phyloP scores from a whole-genome alignment of 169 alveolate species.

The Cryptosporidium ubiquitum region DNA sequence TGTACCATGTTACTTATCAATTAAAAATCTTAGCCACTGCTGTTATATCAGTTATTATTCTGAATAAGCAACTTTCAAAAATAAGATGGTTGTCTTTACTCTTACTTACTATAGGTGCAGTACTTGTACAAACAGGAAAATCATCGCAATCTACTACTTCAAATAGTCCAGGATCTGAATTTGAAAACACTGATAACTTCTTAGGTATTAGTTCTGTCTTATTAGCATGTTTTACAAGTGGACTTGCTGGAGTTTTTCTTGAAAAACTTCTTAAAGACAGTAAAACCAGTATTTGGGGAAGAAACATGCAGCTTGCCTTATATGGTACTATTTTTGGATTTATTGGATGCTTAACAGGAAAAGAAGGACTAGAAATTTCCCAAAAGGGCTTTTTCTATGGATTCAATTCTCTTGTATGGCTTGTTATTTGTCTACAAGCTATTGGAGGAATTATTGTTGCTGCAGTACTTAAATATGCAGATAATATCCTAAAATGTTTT shows the following conservation, averaged over 20 bases:
- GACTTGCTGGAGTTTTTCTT: slow-evolving; percentile 82
- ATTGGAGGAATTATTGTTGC: slow-evolving; percentile 86
- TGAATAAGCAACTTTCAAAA: slow-evolving; percentile 63
- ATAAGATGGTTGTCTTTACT: slow-evolving; percentile 76
- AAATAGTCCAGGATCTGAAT: background rate
- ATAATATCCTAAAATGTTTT: slow-evolving; percentile 82
- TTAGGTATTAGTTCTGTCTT: slow-evolving; percentile 83
- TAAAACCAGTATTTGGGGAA: slow-evolving; percentile 78
- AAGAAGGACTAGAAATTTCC: slow-evolving; percentile 70
- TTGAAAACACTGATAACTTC: background rate
- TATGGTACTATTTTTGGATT: slow-evolving; percentile 77
- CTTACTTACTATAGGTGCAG: slow-evolving; percentile 77
- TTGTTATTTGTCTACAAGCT: slow-evolving; percentile 78
- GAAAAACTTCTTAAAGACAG: slow-evolving; percentile 80
- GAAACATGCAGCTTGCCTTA: slow-evolving; percentile 82
- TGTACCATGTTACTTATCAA: slow-evolving; percentile 81
- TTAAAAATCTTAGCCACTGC: slow-evolving; percentile 84
- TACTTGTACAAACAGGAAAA: slow-evolving; percentile 71
- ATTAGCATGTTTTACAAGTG: slow-evolving; percentile 83
- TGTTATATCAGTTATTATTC: slow-evolving; percentile 77
- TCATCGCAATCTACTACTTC: background rate
- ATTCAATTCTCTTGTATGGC: slow-evolving; percentile 77
- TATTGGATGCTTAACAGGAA: slow-evolving; percentile 64
- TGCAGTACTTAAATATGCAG: slow-evolving; percentile 85
- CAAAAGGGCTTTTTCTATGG: slow-evolving; percentile 79